Percentiles rank a stretch among this genome's conserved stretches.
Conservation (phyloP, 805 yeast species). For the Starmerella floris region DNA sequence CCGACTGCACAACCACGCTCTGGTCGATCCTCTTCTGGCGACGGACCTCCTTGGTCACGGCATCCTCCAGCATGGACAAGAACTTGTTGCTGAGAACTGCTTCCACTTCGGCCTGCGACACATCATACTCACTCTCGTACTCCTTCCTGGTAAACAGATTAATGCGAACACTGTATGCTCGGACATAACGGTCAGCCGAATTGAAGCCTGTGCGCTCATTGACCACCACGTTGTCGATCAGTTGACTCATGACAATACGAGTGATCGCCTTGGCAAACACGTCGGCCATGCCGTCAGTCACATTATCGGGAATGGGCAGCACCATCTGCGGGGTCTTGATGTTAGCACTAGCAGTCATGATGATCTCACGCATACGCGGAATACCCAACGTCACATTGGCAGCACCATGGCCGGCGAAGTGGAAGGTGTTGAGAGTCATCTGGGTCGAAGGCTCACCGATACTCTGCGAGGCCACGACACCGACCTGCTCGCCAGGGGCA, state of each 20-base stretch:
- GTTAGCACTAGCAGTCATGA: conserved; percentile 93
- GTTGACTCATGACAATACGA: conserved; percentile 71
- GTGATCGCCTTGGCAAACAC: conserved; percentile 85
- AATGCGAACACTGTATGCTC: conserved; percentile 65
- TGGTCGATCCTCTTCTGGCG: conserved; percentile 49
- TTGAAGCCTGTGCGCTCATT: conserved; percentile 73
- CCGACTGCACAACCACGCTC: conserved; percentile 30
- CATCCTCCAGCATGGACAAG: conserved; percentile 55
- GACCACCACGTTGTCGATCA: conserved; percentile 71
- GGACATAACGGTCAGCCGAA: conserved; percentile 33
- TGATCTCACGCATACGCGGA: conserved; percentile 99
- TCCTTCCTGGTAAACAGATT: conserved; percentile 63
- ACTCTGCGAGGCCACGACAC: conserved; percentile 95
- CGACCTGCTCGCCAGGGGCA: conserved; percentile 96
- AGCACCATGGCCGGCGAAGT: conserved; percentile 99
- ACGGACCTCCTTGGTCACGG: conserved; percentile 66
- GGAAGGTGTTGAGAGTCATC: conserved; percentile 94
- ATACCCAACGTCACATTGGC: conserved; percentile 98
- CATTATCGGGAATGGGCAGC: conserved; percentile 67
- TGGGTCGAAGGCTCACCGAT: conserved; percentile 99
- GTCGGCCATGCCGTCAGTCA: conserved; percentile 76
- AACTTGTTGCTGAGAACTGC: conserved; percentile 50
- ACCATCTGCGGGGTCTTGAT: conserved; percentile 99
- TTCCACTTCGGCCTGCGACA: conserved; percentile 66
- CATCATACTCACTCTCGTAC: conserved; percentile 79